A percentile compares a stretch with the other conserved stretches of the same genome.
phyloP scores from a whole-genome alignment of 768 basidiomycete species.

The Neoboletus subvelutipes region DNA sequence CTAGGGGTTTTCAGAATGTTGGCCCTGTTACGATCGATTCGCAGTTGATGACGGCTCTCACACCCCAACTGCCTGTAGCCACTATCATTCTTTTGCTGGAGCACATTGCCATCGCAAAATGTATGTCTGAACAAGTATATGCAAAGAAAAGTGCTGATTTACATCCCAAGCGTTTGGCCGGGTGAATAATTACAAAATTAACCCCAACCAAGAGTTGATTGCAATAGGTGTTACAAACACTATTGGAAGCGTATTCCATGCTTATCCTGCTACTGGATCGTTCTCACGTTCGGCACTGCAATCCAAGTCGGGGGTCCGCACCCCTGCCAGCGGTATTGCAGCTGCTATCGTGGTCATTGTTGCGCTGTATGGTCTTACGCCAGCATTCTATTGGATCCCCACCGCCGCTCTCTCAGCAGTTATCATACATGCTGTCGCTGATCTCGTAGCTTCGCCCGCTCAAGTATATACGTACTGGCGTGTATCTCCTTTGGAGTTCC shows the following conservation, averaged over 20 bases:
- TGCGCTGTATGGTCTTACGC: conserved; percentile 91
- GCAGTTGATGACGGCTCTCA: conserved; percentile 64
- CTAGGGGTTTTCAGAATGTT: conserved; percentile 74
- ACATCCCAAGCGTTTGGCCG: conserved; percentile 81
- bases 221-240: conserved; percentile 98
- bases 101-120: conserved; percentile 97
- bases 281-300: conserved; percentile 98
- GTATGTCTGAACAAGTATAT: conserved; percentile 40
- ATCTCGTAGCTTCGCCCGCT: conserved; percentile 81
- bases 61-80: conserved; percentile 73
- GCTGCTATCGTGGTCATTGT: conserved; percentile 89
- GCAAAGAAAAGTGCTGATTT: conserved; percentile 9
- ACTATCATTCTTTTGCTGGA: conserved; percentile 90
- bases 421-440: conserved; percentile 91
- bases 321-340: conserved; percentile 84
- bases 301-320: conserved; percentile 95
- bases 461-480: conserved; percentile 91
- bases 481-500: conserved; percentile 87
- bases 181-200: conserved; percentile 90
- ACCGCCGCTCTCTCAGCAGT: conserved; percentile 82
- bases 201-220: conserved; percentile 92
- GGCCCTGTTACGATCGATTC: conserved; percentile 44
- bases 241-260: conserved; percentile 83
- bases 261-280: conserved; percentile 96
- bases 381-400: conserved; percentile 91